These are phyloP conservation scores for Helicocarpus griseus DNA, from an alignment of 2,329 filamentous ascomycete genomes.

Conservation along the genomic window DNA sequence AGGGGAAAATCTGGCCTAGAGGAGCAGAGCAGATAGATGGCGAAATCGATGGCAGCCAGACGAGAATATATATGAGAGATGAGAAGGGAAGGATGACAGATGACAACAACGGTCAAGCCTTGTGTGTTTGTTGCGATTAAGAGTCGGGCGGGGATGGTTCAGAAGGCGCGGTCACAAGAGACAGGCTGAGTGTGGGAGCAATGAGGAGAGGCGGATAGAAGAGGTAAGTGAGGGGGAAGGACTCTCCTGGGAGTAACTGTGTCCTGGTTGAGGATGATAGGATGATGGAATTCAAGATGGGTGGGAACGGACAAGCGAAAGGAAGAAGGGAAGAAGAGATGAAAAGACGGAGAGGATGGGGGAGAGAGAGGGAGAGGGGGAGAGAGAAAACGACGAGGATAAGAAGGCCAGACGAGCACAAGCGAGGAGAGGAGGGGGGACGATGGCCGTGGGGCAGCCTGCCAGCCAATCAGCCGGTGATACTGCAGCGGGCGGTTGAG, in stretches of 20 bases:
- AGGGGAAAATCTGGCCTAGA: not conserved
- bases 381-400: slow-evolving; percentile 7
- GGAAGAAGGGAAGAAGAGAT: slow-evolving; percentile 18
- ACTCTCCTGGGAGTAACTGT: not conserved
- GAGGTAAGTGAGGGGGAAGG: slow-evolving; percentile 19
- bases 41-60: not conserved
- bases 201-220: slow-evolving; percentile 9
- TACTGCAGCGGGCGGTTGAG: not conserved
- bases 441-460: not conserved
- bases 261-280: too few species aligned
- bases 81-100: too few species aligned
- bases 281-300: not conserved
- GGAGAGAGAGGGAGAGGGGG: slow-evolving; percentile 20
- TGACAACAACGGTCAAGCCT: too few species aligned
- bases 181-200: slow-evolving; percentile 4
- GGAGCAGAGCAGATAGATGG: not conserved
- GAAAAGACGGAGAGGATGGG: slow-evolving; percentile 22
- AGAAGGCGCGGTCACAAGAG: slow-evolving; percentile 1
- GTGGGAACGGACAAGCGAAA: slow-evolving; percentile 6
- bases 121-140: too few species aligned
- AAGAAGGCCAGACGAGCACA: not conserved
- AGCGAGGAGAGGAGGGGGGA: not conserved
- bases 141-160: slow-evolving; percentile 3
- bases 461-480: not conserved
- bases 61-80: not conserved